Conservation (phyloP, 2,329 filamentous ascomycete species). For the Fusarium anthophilum region DNA sequence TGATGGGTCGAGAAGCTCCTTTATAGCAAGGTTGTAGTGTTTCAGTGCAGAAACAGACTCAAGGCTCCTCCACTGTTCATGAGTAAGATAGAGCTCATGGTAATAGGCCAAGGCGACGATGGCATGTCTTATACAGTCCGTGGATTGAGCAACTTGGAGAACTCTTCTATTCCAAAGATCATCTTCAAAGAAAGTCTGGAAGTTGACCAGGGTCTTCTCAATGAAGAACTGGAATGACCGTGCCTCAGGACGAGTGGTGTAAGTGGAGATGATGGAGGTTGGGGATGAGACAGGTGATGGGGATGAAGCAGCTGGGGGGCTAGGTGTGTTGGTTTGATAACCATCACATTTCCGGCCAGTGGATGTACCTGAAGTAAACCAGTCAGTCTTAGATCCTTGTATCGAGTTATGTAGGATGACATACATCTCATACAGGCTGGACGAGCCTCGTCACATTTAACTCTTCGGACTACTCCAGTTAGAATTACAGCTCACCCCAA, state of each 20-base stretch:
- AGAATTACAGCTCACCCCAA: background rate
- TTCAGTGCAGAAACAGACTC: slow-evolving; percentile 2
- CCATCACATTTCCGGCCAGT: slow-evolving; percentile 27
- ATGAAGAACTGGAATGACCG: slow-evolving; percentile 18
- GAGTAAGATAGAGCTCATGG: slow-evolving; percentile 4
- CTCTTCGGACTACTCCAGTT: slow-evolving; percentile 1
- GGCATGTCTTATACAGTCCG: slow-evolving; percentile 6
- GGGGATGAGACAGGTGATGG: background rate
- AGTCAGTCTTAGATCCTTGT: background rate
- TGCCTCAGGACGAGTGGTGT: background rate
- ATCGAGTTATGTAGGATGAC: background rate
- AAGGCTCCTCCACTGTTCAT: background rate
- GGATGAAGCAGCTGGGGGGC: background rate
- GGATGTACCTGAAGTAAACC: background rate
- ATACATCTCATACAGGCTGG: slow-evolving; percentile 16
- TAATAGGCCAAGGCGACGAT: slow-evolving; percentile 12
- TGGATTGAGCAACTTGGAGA: slow-evolving; percentile 7
- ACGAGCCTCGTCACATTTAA: slow-evolving; percentile 20
- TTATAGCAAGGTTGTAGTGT: slow-evolving; percentile 26
- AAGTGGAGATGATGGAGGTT: background rate
- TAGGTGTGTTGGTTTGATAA: background rate
- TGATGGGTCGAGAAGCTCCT: background rate
- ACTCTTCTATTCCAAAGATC: slow-evolving; percentile 15
- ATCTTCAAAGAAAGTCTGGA: slow-evolving; percentile 25
- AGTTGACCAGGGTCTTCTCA: slow-evolving; percentile 19